Evolutionary conservation across 768 basidiomycete genomes (phyloP).

Genomic region (Amanita rubescens): DNA sequence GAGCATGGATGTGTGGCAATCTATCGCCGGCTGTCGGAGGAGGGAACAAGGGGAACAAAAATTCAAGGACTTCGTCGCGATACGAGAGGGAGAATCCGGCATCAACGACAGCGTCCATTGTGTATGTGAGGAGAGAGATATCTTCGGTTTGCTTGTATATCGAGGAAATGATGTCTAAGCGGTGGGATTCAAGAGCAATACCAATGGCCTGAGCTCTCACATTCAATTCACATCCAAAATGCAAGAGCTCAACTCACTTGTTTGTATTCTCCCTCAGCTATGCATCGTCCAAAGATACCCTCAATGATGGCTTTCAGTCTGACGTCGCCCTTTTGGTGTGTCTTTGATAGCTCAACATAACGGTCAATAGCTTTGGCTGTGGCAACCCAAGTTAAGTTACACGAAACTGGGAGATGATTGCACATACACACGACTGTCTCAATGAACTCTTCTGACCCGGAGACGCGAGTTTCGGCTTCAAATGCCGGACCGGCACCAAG

Average conservation of each 20-base stretch:
- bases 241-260: conserved; percentile 45
- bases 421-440: conserved; percentile 91
- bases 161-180: conserved; percentile 77
- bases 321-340: conserved; percentile 64
- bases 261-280: conserved; percentile 84
- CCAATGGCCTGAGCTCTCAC: conserved; percentile 67
- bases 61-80: conserved; percentile 73
- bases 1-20: conserved; percentile 67
- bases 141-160: conserved; percentile 74
- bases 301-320: conserved; percentile 82
- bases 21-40: conserved; percentile 61
- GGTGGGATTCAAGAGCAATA: conserved; percentile 86
- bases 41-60: conserved; percentile 83
- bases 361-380: conserved; percentile 94
- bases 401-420: neutral
- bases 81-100: conserved; percentile 84
- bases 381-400: conserved; percentile 5
- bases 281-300: conserved; percentile 79
- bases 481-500: conserved; percentile 86
- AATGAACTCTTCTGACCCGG: conserved; percentile 77
- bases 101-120: conserved; percentile 88
- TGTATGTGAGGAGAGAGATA: conserved; percentile 74
- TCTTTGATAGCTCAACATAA: conserved; percentile 65
- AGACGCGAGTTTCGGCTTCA: conserved; percentile 56
- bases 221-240: conserved; percentile 9